Percentiles rank a stretch among this genome's conserved stretches.
phyloP scores from a whole-genome alignment of 495 filamentous ascomycete species.

The Tuber microsphaerosporum region DNA sequence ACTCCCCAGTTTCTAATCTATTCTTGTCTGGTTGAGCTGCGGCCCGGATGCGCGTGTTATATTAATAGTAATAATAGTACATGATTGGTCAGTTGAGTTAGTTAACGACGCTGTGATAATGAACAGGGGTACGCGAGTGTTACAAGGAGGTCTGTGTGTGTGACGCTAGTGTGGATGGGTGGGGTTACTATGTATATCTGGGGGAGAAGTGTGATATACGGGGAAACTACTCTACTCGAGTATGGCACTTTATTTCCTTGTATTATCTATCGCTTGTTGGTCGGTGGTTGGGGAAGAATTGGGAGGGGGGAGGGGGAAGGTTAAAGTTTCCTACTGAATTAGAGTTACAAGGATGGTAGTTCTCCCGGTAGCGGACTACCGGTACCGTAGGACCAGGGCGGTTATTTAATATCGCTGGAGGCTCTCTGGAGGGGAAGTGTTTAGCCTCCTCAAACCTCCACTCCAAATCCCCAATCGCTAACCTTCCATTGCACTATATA shows the following conservation, averaged over 20 bases:
- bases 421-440: too few relatives aligned
- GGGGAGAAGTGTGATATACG: neutral
- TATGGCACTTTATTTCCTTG: neutral
- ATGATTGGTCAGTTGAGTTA: neutral
- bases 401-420: neutral
- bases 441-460: neutral
- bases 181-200: neutral
- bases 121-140: neutral
- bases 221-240: neutral
- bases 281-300: neutral
- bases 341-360: conserved; percentile 4
- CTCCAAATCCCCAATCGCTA: neutral
- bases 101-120: neutral
- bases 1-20: neutral
- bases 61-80: neutral
- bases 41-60: neutral
- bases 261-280: neutral
- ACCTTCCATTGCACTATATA: neutral
- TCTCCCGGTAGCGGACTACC: too few relatives aligned
- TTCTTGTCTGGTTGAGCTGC: neutral
- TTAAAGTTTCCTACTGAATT: neutral
- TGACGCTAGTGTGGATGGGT: neutral
- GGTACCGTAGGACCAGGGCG: neutral
- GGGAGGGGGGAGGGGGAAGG: neutral
- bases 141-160: neutral